Base-by-base conservation (phyloP, 805 yeast genomes). In the Pichia membranifaciens region DNA sequence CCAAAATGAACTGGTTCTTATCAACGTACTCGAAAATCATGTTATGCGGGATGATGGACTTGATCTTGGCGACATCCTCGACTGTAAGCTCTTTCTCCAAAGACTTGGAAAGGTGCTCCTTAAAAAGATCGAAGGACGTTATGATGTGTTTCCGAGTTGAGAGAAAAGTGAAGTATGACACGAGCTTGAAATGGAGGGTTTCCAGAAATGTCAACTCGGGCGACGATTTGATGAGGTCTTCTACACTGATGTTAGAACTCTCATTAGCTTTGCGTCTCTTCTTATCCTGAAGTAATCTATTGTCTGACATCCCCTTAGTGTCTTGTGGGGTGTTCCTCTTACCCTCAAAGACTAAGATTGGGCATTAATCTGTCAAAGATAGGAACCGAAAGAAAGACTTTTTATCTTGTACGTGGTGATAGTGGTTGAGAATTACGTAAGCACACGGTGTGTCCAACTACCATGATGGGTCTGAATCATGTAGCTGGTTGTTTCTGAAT, bases 11-110 rank as follows among this genome's bases (percentile, higher is more conserved):
- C 47, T 67, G 90, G 57, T 83, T 82, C 59, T 84, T 88, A 61
- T 90, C 96, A 38, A 84, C 81, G 60, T 86, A 90, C 43, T 80
- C 85, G 57, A 82, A 81, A 2, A 79, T 67, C 12, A 86, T 76
- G 42, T 85, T 91, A 23, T 75, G 68, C 0, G 96, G 96, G 1
- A 86, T 61, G 7, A 89, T 57, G 8, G 68, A 73, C 39, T 72
- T 76, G 29, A 90, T 72, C 48, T 73, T 71, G 1, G 95, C 86
- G 32, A 84, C 72, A 60, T 87, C 95, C 9, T 70, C 64, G 10
- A 65, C 58, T 1, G 71, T 67, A 15, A 79, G 56, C 7, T 64
- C 64, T 21, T 80, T 58, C n/a, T 67, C 66, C 3, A 81, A 61
- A 2, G 74, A 71, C 40, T 69, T 70, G 47, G 77, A 78, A 8